Evolutionary conservation across 116 monocot genomes (phyloP), one percentile per base, ranked within the genome.

Genomic region (Papilionanthe hybrid): DNA sequence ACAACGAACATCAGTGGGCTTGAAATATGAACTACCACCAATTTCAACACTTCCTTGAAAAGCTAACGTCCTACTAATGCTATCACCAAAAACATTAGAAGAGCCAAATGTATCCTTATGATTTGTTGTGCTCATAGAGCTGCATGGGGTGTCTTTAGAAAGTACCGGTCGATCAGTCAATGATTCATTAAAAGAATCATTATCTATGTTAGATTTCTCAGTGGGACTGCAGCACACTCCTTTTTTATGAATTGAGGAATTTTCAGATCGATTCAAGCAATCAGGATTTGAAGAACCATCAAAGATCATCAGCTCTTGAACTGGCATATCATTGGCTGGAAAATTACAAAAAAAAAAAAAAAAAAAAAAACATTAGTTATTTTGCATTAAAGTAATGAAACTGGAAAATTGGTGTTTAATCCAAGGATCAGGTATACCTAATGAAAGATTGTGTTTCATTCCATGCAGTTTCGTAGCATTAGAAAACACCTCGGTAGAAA

Each of bases 161-260:
- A 44, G 25, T 9, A 4, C 42, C 12, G 1, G 18, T 4, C n/a
- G 29, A 2, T 19, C 28, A 56, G 30, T 69, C 25, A 42, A n/a
- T 71, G 17, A 71, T 66, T 37, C 75, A n/a, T 81, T 55, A 9
- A 55, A 12, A 49, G 43, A 50, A 27, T 42, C 75, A 55, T 78
- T 81, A 49, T 78, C 67, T 44, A 29, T 37, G 18, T 78, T 7
- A 19, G 53, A 79, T 77, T 84, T 72, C 41, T 60, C 60, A 43
- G 50, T 29, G 25, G 68, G 43, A 82, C 43, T 47, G 56, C 72
- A 79, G 43, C 77, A 53, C 13, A 73, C 12, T 0, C 28, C 57
- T 17, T 11, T 41, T 18, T 28, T 43, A 25, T 67, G 22, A 55
- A 65, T 58, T 76, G 67, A 28, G 74, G 15, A 45, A 42, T 18